phyloP scores from a whole-genome alignment of 192 early-diverging fungal species.

The Obelidium mucronatum region DNA sequence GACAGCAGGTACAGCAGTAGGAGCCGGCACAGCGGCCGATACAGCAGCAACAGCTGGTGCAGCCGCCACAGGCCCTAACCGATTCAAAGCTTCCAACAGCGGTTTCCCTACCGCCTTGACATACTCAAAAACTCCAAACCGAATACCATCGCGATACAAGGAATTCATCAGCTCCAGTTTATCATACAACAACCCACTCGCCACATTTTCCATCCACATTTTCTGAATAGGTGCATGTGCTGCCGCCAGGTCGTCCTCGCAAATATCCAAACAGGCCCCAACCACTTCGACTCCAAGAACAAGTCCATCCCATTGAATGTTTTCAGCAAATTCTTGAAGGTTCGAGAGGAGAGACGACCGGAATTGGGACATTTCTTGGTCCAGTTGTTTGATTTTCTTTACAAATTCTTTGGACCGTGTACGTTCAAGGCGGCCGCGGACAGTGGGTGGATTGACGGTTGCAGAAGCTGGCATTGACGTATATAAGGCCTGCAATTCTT shows the following conservation, averaged over 20 bases:
- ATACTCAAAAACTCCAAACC: conserved; percentile 27
- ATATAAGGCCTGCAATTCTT: conserved; percentile 1
- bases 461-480: background rate
- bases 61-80: background rate
- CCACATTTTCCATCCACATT: background rate
- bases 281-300: conserved; percentile 34
- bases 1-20: background rate
- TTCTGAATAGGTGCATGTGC: background rate
- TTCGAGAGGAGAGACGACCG: conserved; percentile 8
- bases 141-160: conserved; percentile 1
- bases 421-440: conserved; percentile 15
- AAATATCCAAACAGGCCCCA: conserved; percentile 24
- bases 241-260: conserved; percentile 14
- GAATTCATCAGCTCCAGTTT: background rate
- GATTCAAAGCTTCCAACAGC: background rate
- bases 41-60: background rate
- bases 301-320: conserved; percentile 27
- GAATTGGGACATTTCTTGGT: conserved; percentile 1
- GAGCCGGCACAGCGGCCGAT: background rate
- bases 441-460: background rate
- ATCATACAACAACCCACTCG: background rate
- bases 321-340: conserved; percentile 25
- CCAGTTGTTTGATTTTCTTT: conserved; percentile 5
- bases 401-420: conserved; percentile 1
- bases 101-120: conserved; percentile 19